These are phyloP conservation scores for Theobroma grandiflorum DNA, from an alignment of 441 rosid genomes.

Conservation along the genomic window DNA sequence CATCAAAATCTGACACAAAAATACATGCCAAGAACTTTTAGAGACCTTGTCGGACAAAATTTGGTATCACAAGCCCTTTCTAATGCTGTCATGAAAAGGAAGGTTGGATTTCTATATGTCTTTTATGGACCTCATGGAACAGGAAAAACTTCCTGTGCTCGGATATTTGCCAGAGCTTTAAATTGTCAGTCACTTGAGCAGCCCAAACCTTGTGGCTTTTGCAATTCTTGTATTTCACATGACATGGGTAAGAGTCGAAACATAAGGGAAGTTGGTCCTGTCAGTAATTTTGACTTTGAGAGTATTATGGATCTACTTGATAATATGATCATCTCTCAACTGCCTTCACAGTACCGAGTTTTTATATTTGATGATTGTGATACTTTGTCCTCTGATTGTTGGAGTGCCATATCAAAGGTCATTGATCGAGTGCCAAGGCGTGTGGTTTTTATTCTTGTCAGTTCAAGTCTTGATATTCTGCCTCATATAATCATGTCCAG, in stretches of 20 bases:
- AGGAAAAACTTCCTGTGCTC: constrained; percentile 96
- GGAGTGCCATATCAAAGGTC: constrained; percentile 88
- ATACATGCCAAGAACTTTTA: constrained; percentile 81
- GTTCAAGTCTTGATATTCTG: constrained; percentile 90
- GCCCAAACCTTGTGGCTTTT: constrained; percentile 86
- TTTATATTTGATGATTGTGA: constrained; percentile 94
- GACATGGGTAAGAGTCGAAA: constrained; percentile 81
- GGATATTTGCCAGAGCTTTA: constrained; percentile 90
- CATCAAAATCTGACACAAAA: constrained; percentile 92
- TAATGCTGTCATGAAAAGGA: constrained; percentile 76
- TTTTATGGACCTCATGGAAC: constrained; percentile 98
- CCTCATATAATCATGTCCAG: constrained; percentile 96
- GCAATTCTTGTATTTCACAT: constrained; percentile 78
- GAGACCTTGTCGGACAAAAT: constrained; percentile 89
- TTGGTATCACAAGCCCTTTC: constrained; percentile 92
- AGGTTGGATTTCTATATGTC: constrained; percentile 86
- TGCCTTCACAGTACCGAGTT: constrained; percentile 70
- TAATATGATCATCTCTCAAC: constrained; percentile 61
- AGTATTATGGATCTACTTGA: constrained; percentile 76
- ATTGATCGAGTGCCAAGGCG: constrained; percentile 90
- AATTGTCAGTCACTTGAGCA: constrained; percentile 85
- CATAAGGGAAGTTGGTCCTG: constrained; percentile 86
- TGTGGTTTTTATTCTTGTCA: constrained; percentile 84
- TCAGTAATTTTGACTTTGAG: constrained; percentile 79
- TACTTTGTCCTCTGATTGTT: constrained; percentile 75